Percentiles rank a stretch among this genome's conserved stretches.
Conservation (phyloP, 208 protist genomes). For the Crithidia acanthocephali region DNA sequence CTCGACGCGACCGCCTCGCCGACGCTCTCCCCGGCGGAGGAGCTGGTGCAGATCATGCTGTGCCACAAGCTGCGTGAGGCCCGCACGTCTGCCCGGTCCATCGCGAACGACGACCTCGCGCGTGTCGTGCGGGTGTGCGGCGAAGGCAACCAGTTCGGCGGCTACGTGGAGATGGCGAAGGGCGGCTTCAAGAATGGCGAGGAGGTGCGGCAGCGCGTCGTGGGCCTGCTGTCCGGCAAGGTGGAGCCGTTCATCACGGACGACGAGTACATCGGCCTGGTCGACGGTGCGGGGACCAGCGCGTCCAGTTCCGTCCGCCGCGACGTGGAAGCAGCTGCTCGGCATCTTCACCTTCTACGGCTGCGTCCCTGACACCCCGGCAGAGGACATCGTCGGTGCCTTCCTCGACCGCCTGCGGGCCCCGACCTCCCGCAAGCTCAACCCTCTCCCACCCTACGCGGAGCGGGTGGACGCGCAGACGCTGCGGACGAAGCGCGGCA, state of each 20-base stretch:
- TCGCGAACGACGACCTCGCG: constrained; percentile 63
- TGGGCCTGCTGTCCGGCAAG: constrained; percentile 81
- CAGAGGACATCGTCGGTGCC: constrained; percentile 72
- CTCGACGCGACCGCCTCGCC: constrained; percentile 15
- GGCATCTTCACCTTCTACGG: constrained; percentile 90
- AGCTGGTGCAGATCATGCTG: constrained; percentile 81
- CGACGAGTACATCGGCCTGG: constrained; percentile 50
- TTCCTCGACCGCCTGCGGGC: constrained; percentile 74
- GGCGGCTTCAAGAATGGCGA: constrained; percentile 44
- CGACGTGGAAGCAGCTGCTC: constrained; percentile 92
- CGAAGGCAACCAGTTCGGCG: constrained; percentile 85
- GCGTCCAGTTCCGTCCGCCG: constrained; percentile 40
- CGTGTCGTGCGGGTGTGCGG: constrained; percentile 81
- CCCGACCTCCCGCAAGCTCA: constrained; percentile 47
- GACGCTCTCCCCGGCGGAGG: constrained; percentile 37
- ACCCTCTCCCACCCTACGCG: constrained; percentile 81
- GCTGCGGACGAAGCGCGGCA: constrained; percentile 52
- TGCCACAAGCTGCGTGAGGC: constrained; percentile 79
- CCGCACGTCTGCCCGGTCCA: constrained; percentile 39
- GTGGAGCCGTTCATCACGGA: constrained; percentile 82
- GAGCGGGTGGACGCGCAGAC: constrained; percentile 44
- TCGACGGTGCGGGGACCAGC: constrained; percentile 19
- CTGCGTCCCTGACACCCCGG: constrained; percentile 76
- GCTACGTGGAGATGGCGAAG: constrained; percentile 70
- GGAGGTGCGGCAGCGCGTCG: constrained; percentile 72